Conservation (phyloP, 345 rosid species). For the Gossypium ekmanianum region DNA sequence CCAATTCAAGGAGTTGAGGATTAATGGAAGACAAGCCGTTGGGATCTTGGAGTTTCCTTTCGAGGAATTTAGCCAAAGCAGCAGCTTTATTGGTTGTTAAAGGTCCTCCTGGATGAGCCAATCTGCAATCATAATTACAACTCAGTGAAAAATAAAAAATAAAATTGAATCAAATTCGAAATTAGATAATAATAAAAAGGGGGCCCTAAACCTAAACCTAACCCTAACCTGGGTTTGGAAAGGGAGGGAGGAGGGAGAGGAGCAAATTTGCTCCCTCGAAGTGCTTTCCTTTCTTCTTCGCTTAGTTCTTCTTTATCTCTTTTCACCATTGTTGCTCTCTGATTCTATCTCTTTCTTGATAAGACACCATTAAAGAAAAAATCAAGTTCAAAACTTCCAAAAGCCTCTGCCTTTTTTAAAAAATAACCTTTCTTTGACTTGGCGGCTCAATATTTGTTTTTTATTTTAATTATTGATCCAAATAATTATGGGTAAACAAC, state of each 20-base stretch:
- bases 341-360: conserved; percentile 12
- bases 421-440: neutral
- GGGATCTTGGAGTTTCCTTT: conserved; percentile 84
- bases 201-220: conserved; percentile 11
- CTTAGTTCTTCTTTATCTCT: conserved; percentile 48
- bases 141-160: neutral
- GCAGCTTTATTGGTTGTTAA: conserved; percentile 90
- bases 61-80: conserved; percentile 86
- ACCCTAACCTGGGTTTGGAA: conserved; percentile 54
- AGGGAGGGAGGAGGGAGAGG: conserved; percentile 61
- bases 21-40: conserved; percentile 67
- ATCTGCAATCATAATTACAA: conserved; percentile 29
- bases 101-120: conserved; percentile 97
- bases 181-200: neutral
- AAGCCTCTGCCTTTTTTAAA: neutral
- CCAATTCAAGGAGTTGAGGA: conserved; percentile 71
- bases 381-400: too few relatives aligned
- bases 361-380: neutral
- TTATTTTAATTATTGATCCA: too few relatives aligned
- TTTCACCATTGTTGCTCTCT: conserved; percentile 18
- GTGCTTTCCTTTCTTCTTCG: conserved; percentile 87
- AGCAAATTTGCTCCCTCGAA: conserved; percentile 96
- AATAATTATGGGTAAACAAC: too few relatives aligned
- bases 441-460: neutral
- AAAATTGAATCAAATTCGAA: neutral